phyloP scores from a whole-genome alignment of 2,329 filamentous ascomycete genomes.

The Pseudopyrenochaeta lycopersici region DNA sequence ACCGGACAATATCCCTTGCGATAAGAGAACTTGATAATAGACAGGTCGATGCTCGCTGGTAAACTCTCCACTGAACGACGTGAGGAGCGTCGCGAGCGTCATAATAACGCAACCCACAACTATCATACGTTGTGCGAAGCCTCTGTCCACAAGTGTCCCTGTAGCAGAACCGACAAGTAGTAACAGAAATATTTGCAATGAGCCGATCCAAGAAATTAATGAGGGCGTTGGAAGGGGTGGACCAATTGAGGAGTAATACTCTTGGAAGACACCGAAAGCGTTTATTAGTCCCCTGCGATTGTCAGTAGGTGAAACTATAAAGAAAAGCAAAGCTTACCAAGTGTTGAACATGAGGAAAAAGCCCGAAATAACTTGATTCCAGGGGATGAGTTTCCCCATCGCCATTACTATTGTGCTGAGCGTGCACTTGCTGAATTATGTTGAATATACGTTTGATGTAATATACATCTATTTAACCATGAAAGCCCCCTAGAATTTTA shows the following conservation, averaged over 20 bases:
- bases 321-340: slow-evolving; percentile 8
- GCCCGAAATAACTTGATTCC: slow-evolving; percentile 16
- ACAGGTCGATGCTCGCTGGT: slow-evolving; percentile 6
- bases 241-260: slow-evolving; percentile 33
- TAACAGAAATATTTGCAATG: slow-evolving; percentile 37
- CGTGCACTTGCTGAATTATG: too few species aligned
- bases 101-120: slow-evolving; percentile 49
- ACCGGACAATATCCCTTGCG: slow-evolving; percentile 28
- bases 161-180: slow-evolving; percentile 19
- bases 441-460: too few species aligned
- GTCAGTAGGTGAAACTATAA: not conserved
- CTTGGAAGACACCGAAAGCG: slow-evolving; percentile 38
- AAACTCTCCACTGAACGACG: slow-evolving; percentile 55
- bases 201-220: slow-evolving; percentile 60
- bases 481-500: too few species aligned
- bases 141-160: slow-evolving; percentile 20
- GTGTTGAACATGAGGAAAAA: slow-evolving; percentile 26
- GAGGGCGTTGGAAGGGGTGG: slow-evolving; percentile 37
- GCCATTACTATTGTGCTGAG: too few species aligned
- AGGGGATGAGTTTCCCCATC: too few species aligned
- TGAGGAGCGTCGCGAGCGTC: slow-evolving; percentile 58
- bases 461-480: too few species aligned
- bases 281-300: slow-evolving; percentile 20
- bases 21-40: slow-evolving; percentile 55
- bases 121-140: slow-evolving; percentile 13